Conservation (phyloP, 1,284 basidiomycete species). For the Boletus albobrunnescens region DNA sequence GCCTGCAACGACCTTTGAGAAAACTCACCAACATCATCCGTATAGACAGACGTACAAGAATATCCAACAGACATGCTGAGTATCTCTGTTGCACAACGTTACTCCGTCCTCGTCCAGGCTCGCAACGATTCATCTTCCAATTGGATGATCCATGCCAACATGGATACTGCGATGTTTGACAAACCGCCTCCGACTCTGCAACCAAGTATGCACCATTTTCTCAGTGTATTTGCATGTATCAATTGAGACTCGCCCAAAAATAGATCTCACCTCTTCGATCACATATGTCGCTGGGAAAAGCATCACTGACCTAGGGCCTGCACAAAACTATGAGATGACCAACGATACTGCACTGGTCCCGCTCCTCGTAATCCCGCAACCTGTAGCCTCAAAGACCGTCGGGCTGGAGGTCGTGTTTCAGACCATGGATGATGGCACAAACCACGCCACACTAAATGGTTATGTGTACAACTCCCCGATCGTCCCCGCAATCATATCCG, state of each 20-base stretch:
- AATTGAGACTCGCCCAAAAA: slow-evolving; percentile 3
- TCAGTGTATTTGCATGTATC: neutral
- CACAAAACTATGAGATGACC: slow-evolving; percentile 53
- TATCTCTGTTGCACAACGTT: slow-evolving; percentile 87
- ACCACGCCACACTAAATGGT: slow-evolving; percentile 70
- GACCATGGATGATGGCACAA: slow-evolving; percentile 76
- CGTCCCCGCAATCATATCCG: slow-evolving; percentile 75
- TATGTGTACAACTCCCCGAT: slow-evolving; percentile 67
- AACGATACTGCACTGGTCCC: slow-evolving; percentile 66
- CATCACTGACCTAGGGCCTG: slow-evolving; percentile 46
- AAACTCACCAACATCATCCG: neutral
- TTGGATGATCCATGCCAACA: slow-evolving; percentile 88
- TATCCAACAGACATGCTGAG: slow-evolving; percentile 67
- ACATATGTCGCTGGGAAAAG: slow-evolving; percentile 55
- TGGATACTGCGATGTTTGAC: slow-evolving; percentile 88
- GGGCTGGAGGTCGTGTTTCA: slow-evolving; percentile 59
- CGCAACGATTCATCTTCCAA: slow-evolving; percentile 80
- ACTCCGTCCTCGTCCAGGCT: slow-evolving; percentile 87
- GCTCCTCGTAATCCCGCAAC: slow-evolving; percentile 41
- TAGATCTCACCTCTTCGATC: slow-evolving; percentile 76
- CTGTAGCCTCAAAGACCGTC: slow-evolving; percentile 46
- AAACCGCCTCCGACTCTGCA: slow-evolving; percentile 50
- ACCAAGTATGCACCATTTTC: slow-evolving; percentile 59
- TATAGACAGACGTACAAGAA: slow-evolving; percentile 71
- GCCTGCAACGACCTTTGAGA: no score